Conservation (phyloP, 202 grass and related monocot genomes). For the Setaria viridis region DNA sequence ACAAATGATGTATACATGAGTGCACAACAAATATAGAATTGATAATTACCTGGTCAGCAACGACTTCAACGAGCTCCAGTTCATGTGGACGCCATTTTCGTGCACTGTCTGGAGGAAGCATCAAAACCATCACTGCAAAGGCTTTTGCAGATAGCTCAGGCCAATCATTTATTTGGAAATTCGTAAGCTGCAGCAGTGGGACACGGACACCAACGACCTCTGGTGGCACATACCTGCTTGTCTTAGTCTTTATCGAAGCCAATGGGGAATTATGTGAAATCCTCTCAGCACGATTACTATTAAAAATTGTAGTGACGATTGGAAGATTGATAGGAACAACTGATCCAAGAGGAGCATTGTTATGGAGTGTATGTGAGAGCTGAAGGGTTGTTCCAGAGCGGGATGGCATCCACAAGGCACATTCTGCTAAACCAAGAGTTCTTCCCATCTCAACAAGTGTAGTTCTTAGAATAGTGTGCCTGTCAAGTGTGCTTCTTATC, state of each 20-base stretch:
- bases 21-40: conserved; percentile 22
- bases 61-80: conserved; percentile 83
- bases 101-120: conserved; percentile 80
- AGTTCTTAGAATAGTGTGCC: conserved; percentile 82
- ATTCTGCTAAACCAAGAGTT: conserved; percentile 76
- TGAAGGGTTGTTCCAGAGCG: conserved; percentile 66
- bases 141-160: conserved; percentile 70
- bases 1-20: conserved; percentile 22
- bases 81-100: conserved; percentile 84
- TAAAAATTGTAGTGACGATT: conserved; percentile 69
- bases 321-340: conserved; percentile 73
- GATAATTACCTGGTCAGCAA: conserved; percentile 75
- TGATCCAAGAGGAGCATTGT: conserved; percentile 52
- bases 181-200: conserved; percentile 80
- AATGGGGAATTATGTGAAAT: conserved; percentile 68
- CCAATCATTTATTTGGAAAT: conserved; percentile 81
- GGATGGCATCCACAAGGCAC: conserved; percentile 84
- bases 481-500: conserved; percentile 86
- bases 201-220: conserved; percentile 82
- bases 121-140: conserved; percentile 86
- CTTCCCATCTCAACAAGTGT: conserved; percentile 82
- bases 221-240: conserved; percentile 64
- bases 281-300: conserved; percentile 63
- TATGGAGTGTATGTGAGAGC: conserved; percentile 76
- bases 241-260: conserved; percentile 57